Evolutionary conservation across 768 basidiomycete species (phyloP).

Genomic region (Phylloporus sp.): DNA sequence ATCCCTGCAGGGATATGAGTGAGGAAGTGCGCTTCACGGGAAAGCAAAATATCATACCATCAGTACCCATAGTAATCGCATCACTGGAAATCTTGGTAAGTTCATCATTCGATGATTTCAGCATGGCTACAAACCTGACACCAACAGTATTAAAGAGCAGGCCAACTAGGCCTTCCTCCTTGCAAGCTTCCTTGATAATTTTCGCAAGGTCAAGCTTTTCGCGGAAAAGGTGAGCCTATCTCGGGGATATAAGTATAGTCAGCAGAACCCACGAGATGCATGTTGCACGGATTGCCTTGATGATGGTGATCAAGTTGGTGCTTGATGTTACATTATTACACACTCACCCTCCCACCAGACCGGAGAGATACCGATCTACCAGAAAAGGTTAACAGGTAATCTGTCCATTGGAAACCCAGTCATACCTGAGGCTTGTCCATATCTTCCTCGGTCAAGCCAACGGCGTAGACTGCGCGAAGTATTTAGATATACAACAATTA

Average conservation of each 20-base stretch:
- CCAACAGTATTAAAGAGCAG: constrained; percentile 84
- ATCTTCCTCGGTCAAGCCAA: constrained; percentile 70
- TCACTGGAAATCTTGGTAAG: constrained; percentile 42
- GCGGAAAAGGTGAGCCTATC: constrained; percentile 1
- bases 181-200: constrained; percentile 78
- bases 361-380: constrained; percentile 78
- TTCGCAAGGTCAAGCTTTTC: constrained; percentile 70
- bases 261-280: constrained; percentile 56
- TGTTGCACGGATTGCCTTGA: constrained; percentile 81
- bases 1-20: constrained; percentile 49
- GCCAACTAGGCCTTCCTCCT: constrained; percentile 74
- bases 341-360: constrained; percentile 85
- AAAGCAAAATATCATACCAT: constrained; percentile 45
- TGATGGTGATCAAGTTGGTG: constrained; percentile 20
- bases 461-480: constrained; percentile 55
- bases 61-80: constrained; percentile 87
- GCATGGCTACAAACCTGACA: constrained; percentile 50
- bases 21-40: neutral
- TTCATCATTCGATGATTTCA: neutral
- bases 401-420: neutral
- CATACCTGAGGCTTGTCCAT: constrained; percentile 79
- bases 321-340: neutral
- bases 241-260: neutral
- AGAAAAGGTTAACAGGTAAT: constrained; percentile 12
- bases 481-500: neutral